Evolutionary conservation across 441 rosid genomes (phyloP), one percentile per base, ranked within the genome.

Genomic region (Populus hybrid): DNA sequence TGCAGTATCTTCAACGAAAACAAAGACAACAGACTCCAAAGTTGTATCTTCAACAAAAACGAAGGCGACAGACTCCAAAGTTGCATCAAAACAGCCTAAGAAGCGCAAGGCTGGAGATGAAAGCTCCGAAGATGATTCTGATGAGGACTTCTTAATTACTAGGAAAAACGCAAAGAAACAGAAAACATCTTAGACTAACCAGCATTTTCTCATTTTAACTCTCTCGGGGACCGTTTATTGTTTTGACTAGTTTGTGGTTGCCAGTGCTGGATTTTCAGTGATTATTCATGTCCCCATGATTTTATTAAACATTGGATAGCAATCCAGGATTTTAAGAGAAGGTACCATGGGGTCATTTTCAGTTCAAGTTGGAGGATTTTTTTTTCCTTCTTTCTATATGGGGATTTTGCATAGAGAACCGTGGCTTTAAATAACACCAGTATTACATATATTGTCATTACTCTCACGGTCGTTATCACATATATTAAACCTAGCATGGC

Each of bases 51-150:
- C 56, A 45, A 45, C 56, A 40, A 40, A 40, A 40, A 40, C 56
- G 6, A 45, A 45, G 56, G 6, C 16, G 6, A 45, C 56, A 11
- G 56, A 11, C 56, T 45, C 56, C 56, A 45, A 45, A 14, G 56
- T 73, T 53, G 45, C 83, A 11, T 31, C 76, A 0, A 87, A 86
- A 76, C 86, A 81, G 73, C 50, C 85, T 7, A 92, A 83, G 89
- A 92, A 90, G 79, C 87, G 89, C 76, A 91, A 88, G 86, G 77
- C 66, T 61, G 88, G 74, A n/a, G 84, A 87, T 64, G 90, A 75
- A 63, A 86, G 86, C 78, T 83, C 86, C 0, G 93, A 84, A 11
- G 87, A 85, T 21, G 92, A 83, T 67, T 91, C 91, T 23, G 95
- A 92, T 20, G 89, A 87, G 3, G 82, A 87, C 45, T 87, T 84